Conservation (phyloP, 2,329 filamentous ascomycete genomes). For the Phialophora verrucosa region DNA sequence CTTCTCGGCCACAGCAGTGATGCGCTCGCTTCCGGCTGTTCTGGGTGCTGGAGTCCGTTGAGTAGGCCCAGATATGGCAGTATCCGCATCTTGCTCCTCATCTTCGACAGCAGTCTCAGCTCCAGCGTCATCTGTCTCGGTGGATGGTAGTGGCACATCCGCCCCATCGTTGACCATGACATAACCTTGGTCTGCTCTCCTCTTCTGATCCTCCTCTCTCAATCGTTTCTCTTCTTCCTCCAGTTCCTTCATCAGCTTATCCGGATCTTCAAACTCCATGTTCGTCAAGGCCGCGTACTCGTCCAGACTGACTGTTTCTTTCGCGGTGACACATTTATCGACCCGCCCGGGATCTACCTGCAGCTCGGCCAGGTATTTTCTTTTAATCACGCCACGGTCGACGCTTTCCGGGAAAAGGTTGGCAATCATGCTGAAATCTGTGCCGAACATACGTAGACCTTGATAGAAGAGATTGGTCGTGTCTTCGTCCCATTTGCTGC, state of each 20-base stretch:
- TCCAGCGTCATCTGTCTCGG: conserved; percentile 43
- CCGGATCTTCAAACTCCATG: conserved; percentile 52
- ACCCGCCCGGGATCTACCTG: conserved; percentile 60
- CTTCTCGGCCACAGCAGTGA: conserved; percentile 25
- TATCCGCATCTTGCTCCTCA: conserved; percentile 10
- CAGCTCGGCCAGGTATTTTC: conserved; percentile 68
- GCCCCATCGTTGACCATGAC: conserved; percentile 35
- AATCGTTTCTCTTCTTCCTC: conserved; percentile 52
- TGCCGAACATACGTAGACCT: conserved; percentile 67
- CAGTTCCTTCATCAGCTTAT: conserved; percentile 54
- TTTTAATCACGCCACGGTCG: conserved; percentile 66
- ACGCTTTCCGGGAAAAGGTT: conserved; percentile 63
- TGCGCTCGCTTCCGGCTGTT: conserved; percentile 15
- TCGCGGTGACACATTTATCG: conserved; percentile 56
- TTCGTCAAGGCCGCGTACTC: conserved; percentile 56
- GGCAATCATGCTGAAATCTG: conserved; percentile 67
- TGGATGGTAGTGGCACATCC: conserved; percentile 42
- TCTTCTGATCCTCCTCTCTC: conserved; percentile 48
- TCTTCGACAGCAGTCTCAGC: background rate
- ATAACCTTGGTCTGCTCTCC: conserved; percentile 37
- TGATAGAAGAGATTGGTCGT: conserved; percentile 67
- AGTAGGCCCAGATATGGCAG: background rate
- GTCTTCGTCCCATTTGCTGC: conserved; percentile 63
- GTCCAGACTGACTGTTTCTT: conserved; percentile 51
- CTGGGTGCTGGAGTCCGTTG: background rate